Conservation (phyloP, 2,329 filamentous ascomycete species). For the Aspergillus aculeatinus region DNA sequence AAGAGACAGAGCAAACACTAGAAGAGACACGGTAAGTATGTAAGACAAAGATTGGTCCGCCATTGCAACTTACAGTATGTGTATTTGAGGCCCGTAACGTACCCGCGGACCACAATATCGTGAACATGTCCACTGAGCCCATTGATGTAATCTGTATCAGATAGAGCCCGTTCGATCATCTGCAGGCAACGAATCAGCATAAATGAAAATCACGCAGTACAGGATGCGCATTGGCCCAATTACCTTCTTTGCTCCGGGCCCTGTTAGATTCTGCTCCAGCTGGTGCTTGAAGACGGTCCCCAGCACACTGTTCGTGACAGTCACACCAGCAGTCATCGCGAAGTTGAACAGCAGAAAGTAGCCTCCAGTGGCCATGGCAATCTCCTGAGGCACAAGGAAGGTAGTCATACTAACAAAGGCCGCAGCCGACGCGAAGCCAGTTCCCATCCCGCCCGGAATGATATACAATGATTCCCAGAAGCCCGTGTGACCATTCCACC, state of each 20-base stretch:
- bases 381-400: slow-evolving; percentile 45
- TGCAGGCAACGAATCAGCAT: background rate
- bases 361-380: slow-evolving; percentile 52
- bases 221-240: background rate
- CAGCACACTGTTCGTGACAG: slow-evolving; percentile 39
- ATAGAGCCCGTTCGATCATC: slow-evolving; percentile 14
- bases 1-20: slow-evolving; percentile 1
- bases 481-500: slow-evolving; percentile 61
- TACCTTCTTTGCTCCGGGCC: slow-evolving; percentile 26
- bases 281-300: slow-evolving; percentile 35
- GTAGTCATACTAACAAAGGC: slow-evolving; percentile 53
- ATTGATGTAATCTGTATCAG: slow-evolving; percentile 12
- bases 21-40: background rate
- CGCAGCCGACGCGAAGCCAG: slow-evolving; percentile 48
- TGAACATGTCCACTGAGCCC: slow-evolving; percentile 7
- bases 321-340: slow-evolving; percentile 43
- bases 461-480: slow-evolving; percentile 60
- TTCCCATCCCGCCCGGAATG: slow-evolving; percentile 56
- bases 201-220: no score
- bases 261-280: slow-evolving; percentile 32
- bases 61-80: slow-evolving; percentile 11
- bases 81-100: slow-evolving; percentile 13
- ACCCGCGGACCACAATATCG: slow-evolving; percentile 10
- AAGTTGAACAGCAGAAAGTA: slow-evolving; percentile 49
- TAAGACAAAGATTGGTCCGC: background rate